Conservation (phyloP, 2,329 filamentous ascomycete genomes). For the Apiospora rasikravindrae region DNA sequence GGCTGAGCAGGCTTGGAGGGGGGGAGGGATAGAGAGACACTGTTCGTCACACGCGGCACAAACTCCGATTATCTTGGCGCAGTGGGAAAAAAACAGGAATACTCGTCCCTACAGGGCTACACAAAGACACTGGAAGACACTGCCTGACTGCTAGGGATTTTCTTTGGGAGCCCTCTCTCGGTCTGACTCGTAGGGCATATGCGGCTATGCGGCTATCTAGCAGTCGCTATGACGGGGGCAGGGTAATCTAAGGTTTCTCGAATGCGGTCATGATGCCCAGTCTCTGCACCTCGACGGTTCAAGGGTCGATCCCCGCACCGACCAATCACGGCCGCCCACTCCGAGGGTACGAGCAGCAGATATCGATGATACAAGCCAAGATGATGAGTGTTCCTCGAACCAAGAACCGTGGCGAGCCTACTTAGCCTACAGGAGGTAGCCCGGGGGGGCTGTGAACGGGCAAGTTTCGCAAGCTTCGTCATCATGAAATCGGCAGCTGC, state of each 20-base stretch:
- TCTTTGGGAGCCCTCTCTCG: background rate
- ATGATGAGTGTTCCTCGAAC: background rate
- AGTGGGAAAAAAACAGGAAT: background rate
- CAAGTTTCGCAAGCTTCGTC: background rate
- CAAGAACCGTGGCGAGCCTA: background rate
- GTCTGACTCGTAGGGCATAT: background rate
- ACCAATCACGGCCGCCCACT: background rate
- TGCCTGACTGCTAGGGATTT: background rate
- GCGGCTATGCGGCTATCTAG: slow-evolving; percentile 4
- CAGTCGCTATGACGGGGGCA: background rate
- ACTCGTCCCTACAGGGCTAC: background rate
- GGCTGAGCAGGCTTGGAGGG: background rate
- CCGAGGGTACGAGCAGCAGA: background rate
- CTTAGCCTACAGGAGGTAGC: no score
- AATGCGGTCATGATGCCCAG: background rate
- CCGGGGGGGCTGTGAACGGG: slow-evolving; percentile 4
- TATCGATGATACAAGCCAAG: slow-evolving; percentile 10
- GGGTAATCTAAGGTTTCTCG: background rate
- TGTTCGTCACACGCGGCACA: slow-evolving; percentile 2
- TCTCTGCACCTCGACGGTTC: no score
- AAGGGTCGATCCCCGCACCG: background rate
- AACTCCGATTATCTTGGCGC: slow-evolving; percentile 7
- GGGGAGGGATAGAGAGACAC: background rate
- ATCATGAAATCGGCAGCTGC: background rate
- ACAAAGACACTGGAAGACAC: background rate